Percentiles rank a stretch among this genome's conserved stretches.
These are phyloP conservation scores for Metschnikowia kunwiensis DNA, from an alignment of 805 yeast species.

Conservation along the genomic window DNA sequence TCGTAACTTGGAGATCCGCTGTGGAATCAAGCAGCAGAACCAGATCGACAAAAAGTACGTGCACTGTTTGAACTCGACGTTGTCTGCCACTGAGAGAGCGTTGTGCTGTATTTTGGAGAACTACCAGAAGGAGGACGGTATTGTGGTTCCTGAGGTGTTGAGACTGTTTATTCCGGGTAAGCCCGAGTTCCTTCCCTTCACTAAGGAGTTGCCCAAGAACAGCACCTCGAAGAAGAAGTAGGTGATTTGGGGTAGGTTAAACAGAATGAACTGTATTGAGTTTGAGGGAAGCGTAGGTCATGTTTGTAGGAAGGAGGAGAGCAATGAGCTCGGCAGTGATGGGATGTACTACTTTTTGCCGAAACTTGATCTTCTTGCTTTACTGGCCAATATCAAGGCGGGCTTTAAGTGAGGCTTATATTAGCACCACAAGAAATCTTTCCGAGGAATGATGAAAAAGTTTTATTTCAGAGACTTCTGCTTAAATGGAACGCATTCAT, in stretches of 20 bases:
- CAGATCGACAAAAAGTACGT: constrained; percentile 97
- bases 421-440: no score
- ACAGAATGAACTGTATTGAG: no score
- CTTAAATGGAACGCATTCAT: no score
- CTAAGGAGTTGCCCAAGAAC: constrained; percentile 90
- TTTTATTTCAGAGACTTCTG: no score
- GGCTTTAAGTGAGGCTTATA: no score
- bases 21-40: constrained; percentile 94
- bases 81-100: constrained; percentile 98
- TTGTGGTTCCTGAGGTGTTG: constrained; percentile 89
- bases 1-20: constrained; percentile 96
- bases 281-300: no score
- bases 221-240: constrained; percentile 74
- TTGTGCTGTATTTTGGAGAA: constrained; percentile 95
- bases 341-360: no score
- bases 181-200: constrained; percentile 92
- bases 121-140: constrained; percentile 96
- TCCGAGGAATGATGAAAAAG: no score
- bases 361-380: no score
- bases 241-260: not conserved
- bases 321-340: no score
- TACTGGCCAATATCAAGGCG: no score
- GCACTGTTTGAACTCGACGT: constrained; percentile 95
- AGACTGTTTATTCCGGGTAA: constrained; percentile 97
- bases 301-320: no score